A percentile compares a stretch with the other conserved stretches of the same genome.
Evolutionary conservation across 352 stramenopile genomes (phyloP).

Genomic region (Phytopythium litorale): DNA sequence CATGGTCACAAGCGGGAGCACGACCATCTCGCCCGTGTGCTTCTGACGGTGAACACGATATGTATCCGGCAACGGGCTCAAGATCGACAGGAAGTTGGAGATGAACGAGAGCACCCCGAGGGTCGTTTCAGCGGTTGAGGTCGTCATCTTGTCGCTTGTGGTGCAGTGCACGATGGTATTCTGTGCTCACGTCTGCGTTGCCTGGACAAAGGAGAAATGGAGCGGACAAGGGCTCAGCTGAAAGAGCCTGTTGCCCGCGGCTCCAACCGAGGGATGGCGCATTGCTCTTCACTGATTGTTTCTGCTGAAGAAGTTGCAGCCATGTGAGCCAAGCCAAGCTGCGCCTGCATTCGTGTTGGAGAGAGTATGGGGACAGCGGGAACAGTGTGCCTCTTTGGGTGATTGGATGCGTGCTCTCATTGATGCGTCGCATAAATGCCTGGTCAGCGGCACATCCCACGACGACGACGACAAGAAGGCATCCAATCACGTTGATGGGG

Average conservation of each 20-base stretch:
- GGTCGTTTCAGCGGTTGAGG: background rate
- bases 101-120: slow-evolving; percentile 16
- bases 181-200: background rate
- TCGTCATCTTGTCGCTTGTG: background rate
- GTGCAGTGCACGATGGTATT: background rate
- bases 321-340: too few species aligned
- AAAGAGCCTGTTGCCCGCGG: too few species aligned
- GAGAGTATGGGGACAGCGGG: too few species aligned
- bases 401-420: too few species aligned
- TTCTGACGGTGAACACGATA: slow-evolving; percentile 17
- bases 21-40: slow-evolving; percentile 21
- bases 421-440: too few species aligned
- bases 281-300: too few species aligned
- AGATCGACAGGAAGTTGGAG: slow-evolving; percentile 20
- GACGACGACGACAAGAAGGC: background rate
- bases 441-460: background rate
- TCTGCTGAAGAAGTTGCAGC: too few species aligned
- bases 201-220: slow-evolving; percentile 2
- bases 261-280: too few species aligned
- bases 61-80: slow-evolving; percentile 29
- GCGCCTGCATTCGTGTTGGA: too few species aligned
- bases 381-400: too few species aligned
- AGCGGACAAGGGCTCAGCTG: background rate
- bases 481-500: background rate
- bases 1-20: slow-evolving; percentile 39